Evolutionary conservation across 306 rosid genomes (phyloP), one percentile per base, ranked within the genome.

Genomic region (Glycine tomentella): DNA sequence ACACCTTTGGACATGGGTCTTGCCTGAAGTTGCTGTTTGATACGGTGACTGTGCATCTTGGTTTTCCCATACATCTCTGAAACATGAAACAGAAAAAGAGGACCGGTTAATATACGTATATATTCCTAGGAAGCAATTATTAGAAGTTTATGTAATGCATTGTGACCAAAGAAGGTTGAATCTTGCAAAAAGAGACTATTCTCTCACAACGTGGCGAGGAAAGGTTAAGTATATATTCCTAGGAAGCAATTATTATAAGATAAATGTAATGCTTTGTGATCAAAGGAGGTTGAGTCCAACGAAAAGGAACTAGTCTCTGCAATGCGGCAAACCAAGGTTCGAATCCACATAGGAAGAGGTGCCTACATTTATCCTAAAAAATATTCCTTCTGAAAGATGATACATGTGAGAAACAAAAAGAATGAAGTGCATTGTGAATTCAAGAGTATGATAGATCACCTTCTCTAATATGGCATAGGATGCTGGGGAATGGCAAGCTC

Each of bases 1-100:
- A 40, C 76, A 80, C 79, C 49, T 84, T 82, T 34, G 95, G 95
- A 87, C 95, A 90, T 1, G 97, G 95, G 25, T 92, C 97, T 81
- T 53, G 63, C 25, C 91, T 92, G 38, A 92, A 90, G 64, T 77
- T 84, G 52, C 84, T 69, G 78, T 82, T 84, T 61, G 95, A 84
- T 80, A 86, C 66, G 0, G 89, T 34, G 34, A 89, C 87, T n/a
- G 51, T 66, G 85, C 97, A 92, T 62, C 68, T 76, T 69, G 66
- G 55, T 75, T 85, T 89, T 55, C 97, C 95, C 11, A 85, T 8
- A 80, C 97, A 92, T 80, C 64, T 80, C 95, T 92, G 91, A 46
- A 42, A 82, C 58, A 16, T 31, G 25, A 13, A 48, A n/a, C 44
- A 38, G 36, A 13, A 12, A 69, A 1, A 9, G 8, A 61, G 15